These are phyloP conservation scores for Alliaria petiolata DNA, from an alignment of 345 rosid species.

Conservation along the genomic window DNA sequence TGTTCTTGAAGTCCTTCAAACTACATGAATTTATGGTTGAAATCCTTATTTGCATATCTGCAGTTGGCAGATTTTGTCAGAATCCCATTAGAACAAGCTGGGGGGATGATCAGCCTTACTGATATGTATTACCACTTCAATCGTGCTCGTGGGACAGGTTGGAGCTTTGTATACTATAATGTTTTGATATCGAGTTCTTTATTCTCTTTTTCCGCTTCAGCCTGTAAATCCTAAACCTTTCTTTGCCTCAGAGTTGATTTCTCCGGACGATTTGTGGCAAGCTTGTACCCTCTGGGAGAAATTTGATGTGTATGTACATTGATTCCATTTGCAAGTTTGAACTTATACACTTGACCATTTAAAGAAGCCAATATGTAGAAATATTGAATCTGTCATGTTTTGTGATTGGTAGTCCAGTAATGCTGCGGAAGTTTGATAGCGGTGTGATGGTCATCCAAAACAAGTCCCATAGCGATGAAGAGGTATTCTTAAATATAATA, in stretches of 20 bases:
- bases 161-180: background rate
- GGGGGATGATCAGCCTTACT: slow-evolving; percentile 94
- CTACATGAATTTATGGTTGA: background rate
- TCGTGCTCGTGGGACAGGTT: slow-evolving; percentile 98
- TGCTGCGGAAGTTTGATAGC: slow-evolving; percentile 97
- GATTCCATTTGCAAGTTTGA: background rate
- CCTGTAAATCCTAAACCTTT: background rate
- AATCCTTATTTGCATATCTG: slow-evolving; percentile 18
- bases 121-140: slow-evolving; percentile 91
- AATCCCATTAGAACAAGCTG: slow-evolving; percentile 79
- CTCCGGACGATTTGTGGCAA: slow-evolving; percentile 91
- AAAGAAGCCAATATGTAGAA: background rate
- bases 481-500: slow-evolving; percentile 47
- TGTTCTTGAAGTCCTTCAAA: background rate
- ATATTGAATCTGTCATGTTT: slow-evolving; percentile 22
- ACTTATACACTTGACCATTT: background rate
- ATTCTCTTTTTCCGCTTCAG: background rate
- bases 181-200: background rate
- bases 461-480: slow-evolving; percentile 89
- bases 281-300: slow-evolving; percentile 96
- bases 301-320: slow-evolving; percentile 70
- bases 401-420: slow-evolving; percentile 72
- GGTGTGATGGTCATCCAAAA: slow-evolving; percentile 95
- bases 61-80: slow-evolving; percentile 96
- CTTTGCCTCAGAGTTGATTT: slow-evolving; percentile 64